These are phyloP conservation scores for Fusarium beomiforme DNA, from an alignment of 2,329 filamentous ascomycete genomes.

Conservation along the genomic window DNA sequence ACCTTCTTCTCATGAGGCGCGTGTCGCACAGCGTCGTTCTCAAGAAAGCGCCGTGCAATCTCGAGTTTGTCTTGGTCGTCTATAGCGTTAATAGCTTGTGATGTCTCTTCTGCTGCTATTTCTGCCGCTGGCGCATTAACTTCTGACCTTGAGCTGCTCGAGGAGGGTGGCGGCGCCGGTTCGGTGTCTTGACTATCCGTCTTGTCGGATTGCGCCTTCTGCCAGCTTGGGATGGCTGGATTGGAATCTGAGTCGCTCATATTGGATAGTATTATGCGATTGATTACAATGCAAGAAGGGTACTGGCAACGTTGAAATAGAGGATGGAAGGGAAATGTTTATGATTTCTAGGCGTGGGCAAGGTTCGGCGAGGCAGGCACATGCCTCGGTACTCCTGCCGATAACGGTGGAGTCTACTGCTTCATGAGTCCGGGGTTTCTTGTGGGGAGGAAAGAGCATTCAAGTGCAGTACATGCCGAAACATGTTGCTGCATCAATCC, in stretches of 20 bases:
- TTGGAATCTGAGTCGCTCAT: conserved; percentile 50
- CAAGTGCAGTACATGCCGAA: background rate
- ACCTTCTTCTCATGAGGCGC: conserved; percentile 77
- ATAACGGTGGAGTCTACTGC: conserved; percentile 33
- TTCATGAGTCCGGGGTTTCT: conserved; percentile 12
- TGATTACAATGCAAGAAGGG: background rate
- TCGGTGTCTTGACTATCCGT: conserved; percentile 28
- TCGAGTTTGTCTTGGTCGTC: conserved; percentile 54
- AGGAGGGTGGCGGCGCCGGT: conserved; percentile 29
- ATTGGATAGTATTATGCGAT: background rate
- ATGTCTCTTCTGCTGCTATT: conserved; percentile 1
- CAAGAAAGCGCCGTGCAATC: conserved; percentile 79
- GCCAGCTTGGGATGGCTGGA: conserved; percentile 47
- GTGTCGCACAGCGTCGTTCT: conserved; percentile 76
- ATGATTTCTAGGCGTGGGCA: conserved; percentile 34
- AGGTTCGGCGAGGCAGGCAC: conserved; percentile 40
- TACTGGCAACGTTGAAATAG: background rate
- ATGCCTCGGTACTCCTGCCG: conserved; percentile 41
- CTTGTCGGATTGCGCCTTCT: conserved; percentile 38
- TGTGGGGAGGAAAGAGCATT: conserved; percentile 6
- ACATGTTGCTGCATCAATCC: no score
- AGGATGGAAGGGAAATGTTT: conserved; percentile 1
- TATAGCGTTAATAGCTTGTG: background rate
- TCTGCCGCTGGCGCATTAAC: conserved; percentile 20
- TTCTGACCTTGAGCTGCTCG: conserved; percentile 26